phyloP scores from a whole-genome alignment of 169 alveolate genomes.

The Besnoitia besnoiti region DNA sequence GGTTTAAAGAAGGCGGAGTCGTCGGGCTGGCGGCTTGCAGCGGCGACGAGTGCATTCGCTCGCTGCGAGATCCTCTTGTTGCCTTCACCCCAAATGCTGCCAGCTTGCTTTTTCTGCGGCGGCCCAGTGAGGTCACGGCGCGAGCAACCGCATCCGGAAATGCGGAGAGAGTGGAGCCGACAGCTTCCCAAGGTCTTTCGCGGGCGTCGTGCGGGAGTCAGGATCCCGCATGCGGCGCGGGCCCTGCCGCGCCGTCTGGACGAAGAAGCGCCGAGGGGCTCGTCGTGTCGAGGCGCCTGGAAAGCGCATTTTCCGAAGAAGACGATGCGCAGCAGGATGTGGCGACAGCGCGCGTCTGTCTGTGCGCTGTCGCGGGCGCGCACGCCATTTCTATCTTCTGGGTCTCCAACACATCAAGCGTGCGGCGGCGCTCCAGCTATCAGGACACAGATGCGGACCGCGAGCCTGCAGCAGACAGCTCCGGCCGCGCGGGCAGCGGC shows the following conservation, averaged over 20 bases:
- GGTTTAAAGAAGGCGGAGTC: background rate
- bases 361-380: conserved; percentile 3
- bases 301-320: too few relatives aligned
- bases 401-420: background rate
- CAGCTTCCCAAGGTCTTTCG: too few relatives aligned
- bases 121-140: too few relatives aligned
- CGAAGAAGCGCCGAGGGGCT: too few relatives aligned
- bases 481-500: background rate
- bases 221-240: too few relatives aligned
- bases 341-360: background rate
- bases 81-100: background rate
- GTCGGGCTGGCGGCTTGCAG: background rate
- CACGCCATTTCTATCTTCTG: background rate
- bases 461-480: background rate
- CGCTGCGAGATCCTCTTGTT: background rate
- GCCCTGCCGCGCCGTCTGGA: too few relatives aligned
- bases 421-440: background rate
- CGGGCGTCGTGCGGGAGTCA: too few relatives aligned
- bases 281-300: too few relatives aligned
- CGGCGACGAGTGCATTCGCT: background rate
- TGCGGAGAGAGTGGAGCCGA: too few relatives aligned
- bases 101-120: background rate
- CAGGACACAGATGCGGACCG: background rate
- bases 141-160: too few relatives aligned
- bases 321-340: background rate